Conservation (phyloP, 2,329 filamentous ascomycete species). For the Furcasterigmium sp. region DNA sequence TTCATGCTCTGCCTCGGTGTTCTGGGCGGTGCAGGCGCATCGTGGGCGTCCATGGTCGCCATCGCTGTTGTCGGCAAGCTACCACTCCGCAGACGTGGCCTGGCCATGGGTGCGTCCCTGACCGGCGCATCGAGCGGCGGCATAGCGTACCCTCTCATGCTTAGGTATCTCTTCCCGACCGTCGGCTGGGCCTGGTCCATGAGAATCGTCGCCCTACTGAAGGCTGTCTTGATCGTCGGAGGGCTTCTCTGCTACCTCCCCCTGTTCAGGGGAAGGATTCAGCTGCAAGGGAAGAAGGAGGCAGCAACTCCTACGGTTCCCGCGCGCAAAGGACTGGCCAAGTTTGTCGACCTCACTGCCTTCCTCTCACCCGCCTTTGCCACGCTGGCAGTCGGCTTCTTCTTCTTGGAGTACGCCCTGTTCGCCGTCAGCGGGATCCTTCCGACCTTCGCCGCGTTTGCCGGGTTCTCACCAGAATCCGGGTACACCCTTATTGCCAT, state of each 20-base stretch:
- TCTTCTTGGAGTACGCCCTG: conserved; percentile 41
- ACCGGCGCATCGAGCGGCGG: conserved; percentile 18
- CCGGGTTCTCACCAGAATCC: conserved; percentile 25
- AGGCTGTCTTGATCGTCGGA: conserved; percentile 16
- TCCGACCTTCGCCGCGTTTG: conserved; percentile 35
- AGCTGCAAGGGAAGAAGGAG: no score
- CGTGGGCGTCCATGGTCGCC: conserved; percentile 29
- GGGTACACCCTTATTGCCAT: conserved; percentile 39
- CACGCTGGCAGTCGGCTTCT: conserved; percentile 34
- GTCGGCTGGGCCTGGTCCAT: conserved; percentile 29
- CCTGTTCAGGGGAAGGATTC: background rate
- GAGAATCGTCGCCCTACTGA: conserved; percentile 22
- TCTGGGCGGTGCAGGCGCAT: conserved; percentile 33
- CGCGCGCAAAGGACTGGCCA: background rate
- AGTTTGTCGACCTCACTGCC: conserved; percentile 29
- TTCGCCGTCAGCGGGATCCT: conserved; percentile 41
- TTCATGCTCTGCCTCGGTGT: conserved; percentile 39
- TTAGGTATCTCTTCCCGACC: conserved; percentile 19
- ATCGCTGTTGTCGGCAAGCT: conserved; percentile 24
- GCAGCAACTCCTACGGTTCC: background rate
- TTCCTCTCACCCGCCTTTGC: conserved; percentile 34
- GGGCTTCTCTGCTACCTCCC: background rate
- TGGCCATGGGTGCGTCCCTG: conserved; percentile 17
- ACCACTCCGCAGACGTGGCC: conserved; percentile 15
- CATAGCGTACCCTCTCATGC: conserved; percentile 25